Base-by-base conservation (phyloP, 1,284 basidiomycete genomes). In the Pulveroboletus sp. region DNA sequence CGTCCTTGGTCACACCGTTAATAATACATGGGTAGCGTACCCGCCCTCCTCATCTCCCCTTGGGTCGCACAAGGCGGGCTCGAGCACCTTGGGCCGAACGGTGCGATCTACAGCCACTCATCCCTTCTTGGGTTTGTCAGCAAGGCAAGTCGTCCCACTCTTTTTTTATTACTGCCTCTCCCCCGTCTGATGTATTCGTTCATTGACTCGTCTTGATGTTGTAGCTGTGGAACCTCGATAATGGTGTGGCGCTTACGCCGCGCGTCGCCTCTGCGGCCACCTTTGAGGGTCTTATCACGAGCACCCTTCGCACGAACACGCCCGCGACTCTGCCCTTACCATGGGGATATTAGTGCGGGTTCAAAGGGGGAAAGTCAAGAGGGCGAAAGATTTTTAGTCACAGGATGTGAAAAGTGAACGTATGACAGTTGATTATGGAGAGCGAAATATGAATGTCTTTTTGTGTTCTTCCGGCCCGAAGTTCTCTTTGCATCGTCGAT, bases 141-240 rank as follows among this genome's bases (percentile, higher is more conserved):
- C 61, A 69, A 69, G 54, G 66, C 26, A 19, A 26, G 48, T 58
- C 26, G 3, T 11, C 24, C 6, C 15, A 15, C 10, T 29, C 7
- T 39, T 24, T 12, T 3, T 32, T 11, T 6, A 43, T 37, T 33
- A 13, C 9, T 10, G 10, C 29, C 6, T 29, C 29, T 26, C 6
- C 26, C n/a, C n/a, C n/a, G n/a, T 26, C 26, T 29, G 29, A 29
- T 29, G 29, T 19, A 29, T 39, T 0, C 21, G 13, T 8, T 12
- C 19, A 4, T 46, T 3, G 7, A 8, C 4, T 41, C 6, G 10
- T 47, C 19, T 24, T 8, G 43, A 26, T 13, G 24, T 8, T 17
- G 3, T 15, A 65, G 62, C 19, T 66, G n/a, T 66, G 65, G 65
- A 60, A 69, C 55, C 62, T 66, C 21, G 67, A 69, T 6, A 33